Evolutionary conservation across 2,329 filamentous ascomycete species (phyloP).

Genomic region (Pestalotiopsis sp.): DNA sequence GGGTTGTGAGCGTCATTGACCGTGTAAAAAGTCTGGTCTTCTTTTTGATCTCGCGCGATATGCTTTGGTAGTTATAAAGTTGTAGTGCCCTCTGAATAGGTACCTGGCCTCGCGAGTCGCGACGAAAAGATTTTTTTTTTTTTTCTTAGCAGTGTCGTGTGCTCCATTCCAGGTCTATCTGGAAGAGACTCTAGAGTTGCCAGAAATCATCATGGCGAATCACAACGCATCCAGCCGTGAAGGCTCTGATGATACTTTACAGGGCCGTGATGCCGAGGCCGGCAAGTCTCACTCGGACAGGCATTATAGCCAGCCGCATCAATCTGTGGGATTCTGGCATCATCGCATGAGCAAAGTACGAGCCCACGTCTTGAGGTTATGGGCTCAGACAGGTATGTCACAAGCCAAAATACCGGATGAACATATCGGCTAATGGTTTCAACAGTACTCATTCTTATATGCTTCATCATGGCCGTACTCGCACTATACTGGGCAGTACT

Average conservation of each 20-base stretch:
- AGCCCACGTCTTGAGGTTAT: background rate
- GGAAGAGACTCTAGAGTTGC: too few relatives aligned
- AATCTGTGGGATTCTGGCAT: background rate
- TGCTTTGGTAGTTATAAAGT: background rate
- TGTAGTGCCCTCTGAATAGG: background rate
- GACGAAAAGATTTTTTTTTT: background rate
- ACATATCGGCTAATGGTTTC: background rate
- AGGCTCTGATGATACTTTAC: background rate
- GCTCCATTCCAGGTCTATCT: too few relatives aligned
- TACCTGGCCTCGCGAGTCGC: background rate
- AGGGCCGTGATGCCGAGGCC: background rate
- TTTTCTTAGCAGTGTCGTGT: too few relatives aligned
- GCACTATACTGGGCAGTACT: conserved; percentile 66
- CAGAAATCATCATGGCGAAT: background rate
- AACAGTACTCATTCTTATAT: conserved; percentile 51
- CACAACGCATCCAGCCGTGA: background rate
- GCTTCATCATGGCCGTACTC: conserved; percentile 58
- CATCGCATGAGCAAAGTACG: background rate
- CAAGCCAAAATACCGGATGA: background rate
- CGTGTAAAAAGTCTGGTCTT: background rate
- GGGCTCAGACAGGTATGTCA: background rate
- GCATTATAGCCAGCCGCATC: background rate
- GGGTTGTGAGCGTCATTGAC: background rate
- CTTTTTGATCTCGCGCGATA: background rate
- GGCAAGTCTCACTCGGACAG: background rate